Percentiles rank a stretch among this genome's conserved stretches.
Evolutionary conservation across 768 basidiomycete genomes (phyloP).

Genomic region (Suillus brevipes): DNA sequence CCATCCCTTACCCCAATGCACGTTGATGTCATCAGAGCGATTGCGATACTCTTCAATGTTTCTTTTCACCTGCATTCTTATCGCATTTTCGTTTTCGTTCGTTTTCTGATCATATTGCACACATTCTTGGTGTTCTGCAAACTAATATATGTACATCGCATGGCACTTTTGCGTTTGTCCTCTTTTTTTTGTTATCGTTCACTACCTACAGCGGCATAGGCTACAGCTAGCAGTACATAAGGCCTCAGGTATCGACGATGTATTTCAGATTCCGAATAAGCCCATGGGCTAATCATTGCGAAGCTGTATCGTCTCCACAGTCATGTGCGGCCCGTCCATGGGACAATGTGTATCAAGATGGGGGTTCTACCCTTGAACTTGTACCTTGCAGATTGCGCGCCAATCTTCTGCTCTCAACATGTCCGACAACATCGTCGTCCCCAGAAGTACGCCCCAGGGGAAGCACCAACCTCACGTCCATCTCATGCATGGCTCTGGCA

Average conservation of each 20-base stretch:
- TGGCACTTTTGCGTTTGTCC: constrained; percentile 10
- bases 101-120: constrained; percentile 15
- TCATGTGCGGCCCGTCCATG: neutral
- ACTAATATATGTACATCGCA: constrained; percentile 33
- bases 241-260: constrained; percentile 2
- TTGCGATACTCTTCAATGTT: too few species aligned
- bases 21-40: too few species aligned
- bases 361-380: constrained; percentile 30
- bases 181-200: constrained; percentile 17
- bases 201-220: constrained; percentile 19
- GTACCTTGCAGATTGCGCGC: constrained; percentile 20
- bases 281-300: neutral
- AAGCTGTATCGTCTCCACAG: too few species aligned
- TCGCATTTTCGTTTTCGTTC: constrained; percentile 6
- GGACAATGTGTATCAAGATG: neutral
- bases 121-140: constrained; percentile 29
- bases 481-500: constrained; percentile 47
- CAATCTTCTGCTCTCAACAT: constrained; percentile 43
- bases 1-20: too few species aligned
- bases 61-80: constrained; percentile 1
- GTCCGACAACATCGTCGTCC: neutral
- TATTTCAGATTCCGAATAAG: constrained; percentile 30
- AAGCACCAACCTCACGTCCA: constrained; percentile 15
- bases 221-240: constrained; percentile 13
- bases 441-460: neutral